Base-by-base conservation (phyloP, 2,329 filamentous ascomycete species). In the Microsporum canis region DNA sequence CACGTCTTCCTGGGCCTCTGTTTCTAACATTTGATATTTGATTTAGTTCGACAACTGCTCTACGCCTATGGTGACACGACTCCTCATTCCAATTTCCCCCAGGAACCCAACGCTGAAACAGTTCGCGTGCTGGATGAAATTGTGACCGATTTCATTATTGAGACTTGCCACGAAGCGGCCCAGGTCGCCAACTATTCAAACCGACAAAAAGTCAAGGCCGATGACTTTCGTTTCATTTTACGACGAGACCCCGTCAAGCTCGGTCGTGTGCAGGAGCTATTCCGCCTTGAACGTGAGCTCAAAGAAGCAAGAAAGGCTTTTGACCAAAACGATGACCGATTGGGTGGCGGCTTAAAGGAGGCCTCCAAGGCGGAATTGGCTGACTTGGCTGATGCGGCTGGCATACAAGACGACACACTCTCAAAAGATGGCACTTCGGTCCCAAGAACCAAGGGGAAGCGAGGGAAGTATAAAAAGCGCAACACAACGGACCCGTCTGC, bases 161-260 rank as follows among this genome's bases (percentile, higher is more conserved):
- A 94, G 73, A 86, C 94, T 60, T 92, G 89, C 75, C 94, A 95
- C 77, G 87, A 90, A 71, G 92, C 94, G 3, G 89, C 91, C 3
- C 85, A 89, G 51, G 86, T 87, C 59, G 94, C 94, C 0, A 86
- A 89, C 72, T 89, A 95, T 74, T 86, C 88, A 1, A 88, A 91
- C 0, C 88, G 94, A 1, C 89, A 95, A 69, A 99, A 99, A 77
- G 91, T 99, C 76, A 99, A 99, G 74, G 89, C 95, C 69, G 92
- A 96, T 70, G 94, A 99, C 75, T 96, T 99, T 77, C 91, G 95
- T 70, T 99, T 95, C 75, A 90, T 91, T 43, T 84, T 97, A 67
- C 84, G 94, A 36, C 84, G 88, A 65, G 95, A 97, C 70, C 86
- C 88, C 6, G 80, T 83, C 62, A 95, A 95, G 72, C 79, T 97